phyloP scores from a whole-genome alignment of 2,329 filamentous ascomycete species.

The Pezicula carpinea region DNA sequence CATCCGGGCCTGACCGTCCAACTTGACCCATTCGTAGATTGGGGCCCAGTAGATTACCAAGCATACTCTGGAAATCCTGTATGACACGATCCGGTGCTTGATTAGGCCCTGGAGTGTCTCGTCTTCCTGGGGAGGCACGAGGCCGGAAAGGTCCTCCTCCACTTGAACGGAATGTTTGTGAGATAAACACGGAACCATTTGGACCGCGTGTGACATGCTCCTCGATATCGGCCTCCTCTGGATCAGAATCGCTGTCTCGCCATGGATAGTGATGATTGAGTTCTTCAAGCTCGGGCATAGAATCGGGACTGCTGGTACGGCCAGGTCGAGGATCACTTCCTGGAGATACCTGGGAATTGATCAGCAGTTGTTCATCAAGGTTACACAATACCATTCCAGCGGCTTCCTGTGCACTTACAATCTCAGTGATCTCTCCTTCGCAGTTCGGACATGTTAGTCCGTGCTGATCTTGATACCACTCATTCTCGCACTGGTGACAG shows the following conservation, averaged over 20 bases:
- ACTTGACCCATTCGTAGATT: constrained; percentile 8
- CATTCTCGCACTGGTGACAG: constrained; percentile 75
- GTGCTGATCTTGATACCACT: constrained; percentile 74
- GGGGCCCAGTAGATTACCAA: constrained; percentile 38
- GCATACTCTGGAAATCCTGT: constrained; percentile 38
- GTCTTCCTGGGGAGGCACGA: not conserved
- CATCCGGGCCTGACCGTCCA: constrained; percentile 27
- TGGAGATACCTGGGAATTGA: constrained; percentile 39
- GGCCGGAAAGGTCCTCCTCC: not conserved
- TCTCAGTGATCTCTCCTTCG: constrained; percentile 73
- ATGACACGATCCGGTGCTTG: constrained; percentile 23
- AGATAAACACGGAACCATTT: constrained; percentile 22
- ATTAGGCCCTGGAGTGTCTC: constrained; percentile 3
- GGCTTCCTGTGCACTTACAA: constrained; percentile 52
- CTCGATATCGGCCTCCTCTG: constrained; percentile 55
- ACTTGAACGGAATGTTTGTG: constrained; percentile 20
- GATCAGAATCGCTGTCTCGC: constrained; percentile 45
- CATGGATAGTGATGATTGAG: constrained; percentile 25
- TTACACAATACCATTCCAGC: not conserved
- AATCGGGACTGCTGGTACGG: constrained; percentile 13
- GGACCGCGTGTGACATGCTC: constrained; percentile 33
- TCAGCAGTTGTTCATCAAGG: constrained; percentile 24
- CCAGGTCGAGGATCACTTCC: constrained; percentile 59
- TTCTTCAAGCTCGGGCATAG: constrained; percentile 10
- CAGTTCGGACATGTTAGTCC: constrained; percentile 75